Base-by-base conservation (phyloP, 805 yeast genomes). In the Priceomyces carsonii region DNA sequence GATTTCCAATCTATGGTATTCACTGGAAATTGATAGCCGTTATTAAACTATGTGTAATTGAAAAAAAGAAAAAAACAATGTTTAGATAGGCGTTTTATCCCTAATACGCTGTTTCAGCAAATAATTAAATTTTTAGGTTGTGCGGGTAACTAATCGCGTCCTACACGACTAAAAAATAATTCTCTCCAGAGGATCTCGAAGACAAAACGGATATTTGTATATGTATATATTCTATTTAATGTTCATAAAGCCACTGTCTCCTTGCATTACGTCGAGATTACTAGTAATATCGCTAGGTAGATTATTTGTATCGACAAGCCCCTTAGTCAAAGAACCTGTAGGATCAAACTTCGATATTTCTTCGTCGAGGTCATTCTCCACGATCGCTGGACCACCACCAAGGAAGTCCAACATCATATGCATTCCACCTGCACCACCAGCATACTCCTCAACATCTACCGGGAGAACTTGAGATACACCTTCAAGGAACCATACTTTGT, bases 401-500 rank as follows among this genome's bases (percentile, higher is more conserved):
- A 85, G 66, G 64, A 85, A 85, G 57, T 85, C 93, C 59, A 85
- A 64, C 95, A 85, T 85, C 95, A 85, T 85, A 54, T 84, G 89
- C 88, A 83, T 83, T 43, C 93, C 93, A 35, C 95, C 93, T 36
- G 78, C 69, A 28, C 95, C 86, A 26, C 95, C 95, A 9, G 90
- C 80, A 53, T 86, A 85, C 50, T 84, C 88, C 48, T 90, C 96
- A 36, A 87, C 95, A 57, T 89, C 95, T 8, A 82, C 95, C 0
- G 96, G 96, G 31, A 90, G 69, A 1, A 89, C 95, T 36, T 81
- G 79, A 4, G 93, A 78, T 2, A 88, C 93, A 3, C 97, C 97
- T 59, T 90, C 95, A 44, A 90, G 68, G 48, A 90, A 89, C 97
- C 97, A 90, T 12, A 90, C 95, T 48, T 77, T 77, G 50, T 89